phyloP scores from a whole-genome alignment of 306 rosid species.

The Rosa multiflora region DNA sequence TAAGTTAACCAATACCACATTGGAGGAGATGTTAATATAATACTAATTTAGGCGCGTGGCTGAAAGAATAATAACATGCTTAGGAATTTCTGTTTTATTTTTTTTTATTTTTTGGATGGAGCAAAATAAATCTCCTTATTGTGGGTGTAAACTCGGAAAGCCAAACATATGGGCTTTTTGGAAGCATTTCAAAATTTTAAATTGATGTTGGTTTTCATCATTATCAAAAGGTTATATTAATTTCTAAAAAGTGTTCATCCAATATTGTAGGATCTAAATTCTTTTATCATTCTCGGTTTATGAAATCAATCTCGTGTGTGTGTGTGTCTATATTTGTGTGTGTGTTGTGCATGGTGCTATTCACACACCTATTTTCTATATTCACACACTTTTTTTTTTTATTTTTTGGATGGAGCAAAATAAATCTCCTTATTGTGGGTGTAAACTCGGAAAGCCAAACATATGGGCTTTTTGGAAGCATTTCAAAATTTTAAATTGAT shows the following conservation, averaged over 20 bases:
- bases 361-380: too few relatives aligned
- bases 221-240: background rate
- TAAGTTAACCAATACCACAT: background rate
- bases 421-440: too few relatives aligned
- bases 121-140: background rate
- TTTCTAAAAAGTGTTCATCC: background rate
- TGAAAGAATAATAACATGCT: too few relatives aligned
- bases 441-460: background rate
- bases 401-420: background rate
- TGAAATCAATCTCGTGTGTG: too few relatives aligned
- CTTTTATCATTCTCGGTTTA: background rate
- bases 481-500: slow-evolving; percentile 1
- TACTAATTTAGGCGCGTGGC: background rate
- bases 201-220: background rate
- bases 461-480: slow-evolving; percentile 2
- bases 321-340: too few relatives aligned
- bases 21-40: background rate
- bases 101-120: background rate
- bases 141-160: background rate
- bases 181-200: slow-evolving; percentile 7
- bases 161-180: slow-evolving; percentile 1
- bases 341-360: too few relatives aligned
- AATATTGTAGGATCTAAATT: background rate
- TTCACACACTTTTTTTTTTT: background rate
- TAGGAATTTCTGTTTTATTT: background rate